A percentile compares a stretch with the other conserved stretches of the same genome.
These are phyloP conservation scores for Remersonia thermophila DNA, from an alignment of 2,329 filamentous ascomycete genomes.

Conservation along the genomic window DNA sequence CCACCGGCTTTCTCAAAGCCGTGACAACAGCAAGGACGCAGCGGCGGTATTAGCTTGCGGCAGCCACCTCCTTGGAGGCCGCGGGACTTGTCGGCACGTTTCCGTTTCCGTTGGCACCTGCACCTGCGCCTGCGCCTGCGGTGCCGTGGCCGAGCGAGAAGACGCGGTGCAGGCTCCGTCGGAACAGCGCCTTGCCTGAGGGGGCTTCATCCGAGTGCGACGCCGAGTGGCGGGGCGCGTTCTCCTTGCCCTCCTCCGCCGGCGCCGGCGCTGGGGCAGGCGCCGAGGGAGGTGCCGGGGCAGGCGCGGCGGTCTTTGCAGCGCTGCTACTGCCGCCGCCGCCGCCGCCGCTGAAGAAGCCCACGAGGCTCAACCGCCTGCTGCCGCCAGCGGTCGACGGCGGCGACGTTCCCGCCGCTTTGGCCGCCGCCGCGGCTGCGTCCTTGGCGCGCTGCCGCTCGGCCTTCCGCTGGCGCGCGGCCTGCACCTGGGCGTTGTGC, in stretches of 20 bases:
- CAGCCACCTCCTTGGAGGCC: slow-evolving; percentile 6
- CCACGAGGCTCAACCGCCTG: slow-evolving; percentile 17
- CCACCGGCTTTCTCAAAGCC: too few relatives aligned
- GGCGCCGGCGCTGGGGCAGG: slow-evolving; percentile 1
- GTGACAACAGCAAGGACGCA: too few relatives aligned
- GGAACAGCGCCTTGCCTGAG: slow-evolving; percentile 18
- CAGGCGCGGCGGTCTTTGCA: background rate
- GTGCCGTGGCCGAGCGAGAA: slow-evolving; percentile 26
- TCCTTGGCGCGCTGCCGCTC: slow-evolving; percentile 18
- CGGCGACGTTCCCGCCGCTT: background rate
- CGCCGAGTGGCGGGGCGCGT: background rate
- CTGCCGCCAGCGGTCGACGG: slow-evolving; percentile 7
- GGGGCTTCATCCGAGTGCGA: slow-evolving; percentile 8
- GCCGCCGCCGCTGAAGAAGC: slow-evolving; percentile 7
- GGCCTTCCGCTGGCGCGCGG: slow-evolving; percentile 14
- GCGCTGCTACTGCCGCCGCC: background rate
- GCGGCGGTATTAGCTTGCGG: slow-evolving; percentile 2
- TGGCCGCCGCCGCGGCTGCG: slow-evolving; percentile 18
- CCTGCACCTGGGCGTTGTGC: slow-evolving; percentile 32
- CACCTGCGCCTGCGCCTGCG: too few relatives aligned
- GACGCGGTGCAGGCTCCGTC: slow-evolving; percentile 35
- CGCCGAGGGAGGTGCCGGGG: too few relatives aligned
- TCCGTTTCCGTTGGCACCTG: background rate
- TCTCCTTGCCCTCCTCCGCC: slow-evolving; percentile 6
- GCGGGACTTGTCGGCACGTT: slow-evolving; percentile 1